Percentiles rank a stretch among this genome's conserved stretches.
Conservation (phyloP, 169 alveolate genomes). For the Plasmodium adleri region DNA sequence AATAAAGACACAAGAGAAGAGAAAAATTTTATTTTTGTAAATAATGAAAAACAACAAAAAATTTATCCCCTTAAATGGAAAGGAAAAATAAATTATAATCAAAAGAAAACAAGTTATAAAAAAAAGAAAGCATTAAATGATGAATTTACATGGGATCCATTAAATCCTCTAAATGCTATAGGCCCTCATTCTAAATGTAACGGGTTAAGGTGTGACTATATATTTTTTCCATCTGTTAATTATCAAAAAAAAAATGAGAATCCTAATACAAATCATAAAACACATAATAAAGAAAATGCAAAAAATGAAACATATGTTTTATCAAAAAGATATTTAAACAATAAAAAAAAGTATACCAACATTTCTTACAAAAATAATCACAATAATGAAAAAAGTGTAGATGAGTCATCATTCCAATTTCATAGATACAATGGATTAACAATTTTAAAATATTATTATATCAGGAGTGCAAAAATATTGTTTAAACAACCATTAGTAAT, state of each 20-base stretch:
- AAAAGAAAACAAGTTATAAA: not conserved
- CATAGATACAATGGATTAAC: constrained; percentile 73
- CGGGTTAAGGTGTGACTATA: constrained; percentile 92
- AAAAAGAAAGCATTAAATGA: constrained; percentile 43
- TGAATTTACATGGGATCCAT: constrained; percentile 93
- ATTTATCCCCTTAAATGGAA: too few species aligned
- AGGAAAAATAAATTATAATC: not conserved
- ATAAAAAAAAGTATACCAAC: not conserved
- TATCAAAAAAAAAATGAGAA: constrained; percentile 9
- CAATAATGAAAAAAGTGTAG: not conserved
- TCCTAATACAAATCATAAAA: not conserved
- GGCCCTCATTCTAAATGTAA: constrained; percentile 93
- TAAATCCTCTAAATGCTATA: constrained; percentile 89
- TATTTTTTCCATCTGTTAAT: constrained; percentile 90
- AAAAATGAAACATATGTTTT: not conserved
- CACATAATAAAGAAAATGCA: not conserved
- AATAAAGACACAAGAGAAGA: not conserved
- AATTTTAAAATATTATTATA: constrained; percentile 82
- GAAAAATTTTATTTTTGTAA: not conserved
- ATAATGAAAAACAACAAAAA: not conserved
- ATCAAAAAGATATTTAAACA: not conserved
- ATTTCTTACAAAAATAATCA: not conserved
- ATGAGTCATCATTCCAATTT: constrained; percentile 1
- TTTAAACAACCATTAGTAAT: constrained; percentile 90
- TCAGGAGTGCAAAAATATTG: constrained; percentile 87